Evolutionary conservation across 306 rosid species (phyloP).

Genomic region (Corylus americana): DNA sequence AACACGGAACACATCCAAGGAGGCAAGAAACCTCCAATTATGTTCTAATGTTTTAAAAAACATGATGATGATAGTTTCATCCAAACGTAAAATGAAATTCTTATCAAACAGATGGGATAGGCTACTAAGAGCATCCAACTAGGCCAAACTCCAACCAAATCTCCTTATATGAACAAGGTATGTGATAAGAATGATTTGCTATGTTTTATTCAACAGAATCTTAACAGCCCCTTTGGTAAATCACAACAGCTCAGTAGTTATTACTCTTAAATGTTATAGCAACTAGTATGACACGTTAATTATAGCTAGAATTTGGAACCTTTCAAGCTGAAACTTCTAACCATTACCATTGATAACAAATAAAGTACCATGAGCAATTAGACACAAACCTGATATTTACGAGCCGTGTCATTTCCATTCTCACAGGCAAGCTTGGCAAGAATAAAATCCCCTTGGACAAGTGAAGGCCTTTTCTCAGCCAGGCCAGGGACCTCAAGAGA

Average conservation of each 20-base stretch:
- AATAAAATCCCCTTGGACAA: slow-evolving; percentile 77
- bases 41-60: not conserved
- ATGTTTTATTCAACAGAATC: not conserved
- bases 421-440: slow-evolving; percentile 56
- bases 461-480: slow-evolving; percentile 94
- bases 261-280: not conserved
- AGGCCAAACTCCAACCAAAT: not conserved
- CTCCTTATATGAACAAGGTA: not conserved
- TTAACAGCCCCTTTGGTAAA: not conserved
- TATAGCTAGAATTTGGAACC: slow-evolving; percentile 9
- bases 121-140: not conserved
- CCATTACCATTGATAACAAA: slow-evolving; percentile 17
- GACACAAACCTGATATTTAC: slow-evolving; percentile 58
- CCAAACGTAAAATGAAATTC: not conserved
- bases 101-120: not conserved
- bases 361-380: slow-evolving; percentile 3
- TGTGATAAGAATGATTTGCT: not conserved
- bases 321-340: slow-evolving; percentile 8
- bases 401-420: slow-evolving; percentile 15
- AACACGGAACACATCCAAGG: not conserved
- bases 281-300: slow-evolving; percentile 10
- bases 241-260: not conserved
- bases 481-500: slow-evolving; percentile 88
- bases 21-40: not conserved
- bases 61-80: not conserved